Percentiles rank a stretch among this genome's conserved stretches.
phyloP scores from a whole-genome alignment of 345 rosid genomes.

The Alliaria petiolata region DNA sequence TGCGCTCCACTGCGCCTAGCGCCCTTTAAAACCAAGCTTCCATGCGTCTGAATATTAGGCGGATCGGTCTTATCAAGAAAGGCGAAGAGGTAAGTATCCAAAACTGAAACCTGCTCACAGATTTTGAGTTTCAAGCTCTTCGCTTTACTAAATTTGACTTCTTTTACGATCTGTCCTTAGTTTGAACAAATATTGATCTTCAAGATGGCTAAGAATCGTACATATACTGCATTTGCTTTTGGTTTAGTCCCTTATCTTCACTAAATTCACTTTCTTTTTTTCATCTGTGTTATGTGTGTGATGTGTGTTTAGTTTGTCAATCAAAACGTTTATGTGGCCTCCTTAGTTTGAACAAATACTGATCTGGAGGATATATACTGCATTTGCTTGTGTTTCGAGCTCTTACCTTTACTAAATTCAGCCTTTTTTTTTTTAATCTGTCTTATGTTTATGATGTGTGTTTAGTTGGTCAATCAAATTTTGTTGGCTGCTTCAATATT shows the following conservation, averaged over 20 bases:
- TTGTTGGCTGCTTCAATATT: background rate
- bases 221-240: too few relatives aligned
- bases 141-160: background rate
- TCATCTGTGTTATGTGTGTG: background rate
- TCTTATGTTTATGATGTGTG: background rate
- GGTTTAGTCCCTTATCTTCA: too few relatives aligned
- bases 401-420: too few relatives aligned
- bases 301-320: background rate
- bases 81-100: constrained; percentile 31
- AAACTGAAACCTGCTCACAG: background rate
- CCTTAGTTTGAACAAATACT: background rate
- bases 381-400: background rate
- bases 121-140: constrained; percentile 3
- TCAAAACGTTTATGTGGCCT: background rate
- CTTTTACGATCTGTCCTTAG: too few relatives aligned
- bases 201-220: too few relatives aligned
- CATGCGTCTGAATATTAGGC: too few relatives aligned
- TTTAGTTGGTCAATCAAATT: background rate
- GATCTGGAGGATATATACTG: background rate
- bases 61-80: too few relatives aligned
- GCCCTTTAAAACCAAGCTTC: too few relatives aligned
- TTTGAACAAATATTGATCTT: too few relatives aligned
- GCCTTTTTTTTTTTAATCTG: background rate
- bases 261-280: too few relatives aligned
- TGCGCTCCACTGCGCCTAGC: too few relatives aligned